Base-by-base conservation (phyloP, 352 stramenopile species). In the Pythium volutum region DNA sequence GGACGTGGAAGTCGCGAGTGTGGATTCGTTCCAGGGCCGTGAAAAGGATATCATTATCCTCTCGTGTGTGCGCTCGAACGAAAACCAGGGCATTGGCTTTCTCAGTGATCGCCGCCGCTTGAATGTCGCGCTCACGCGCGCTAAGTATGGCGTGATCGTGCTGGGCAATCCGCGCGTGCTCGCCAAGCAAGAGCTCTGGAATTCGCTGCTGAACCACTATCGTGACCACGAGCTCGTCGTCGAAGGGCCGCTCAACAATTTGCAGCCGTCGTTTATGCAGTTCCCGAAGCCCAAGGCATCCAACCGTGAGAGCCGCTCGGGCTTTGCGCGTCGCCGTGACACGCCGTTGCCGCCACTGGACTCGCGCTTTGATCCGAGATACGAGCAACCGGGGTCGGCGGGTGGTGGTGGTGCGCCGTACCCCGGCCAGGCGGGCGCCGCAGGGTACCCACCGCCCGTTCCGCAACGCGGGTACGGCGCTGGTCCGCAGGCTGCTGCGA, bases 41-140 rank as follows among this genome's bases (percentile, higher is more conserved):
- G 98, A 99, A 69, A 99, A 99, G 76, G 97, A 99, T 74, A 89
- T 98, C 51, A 99, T 99, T 62, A 96, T 98, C 62, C 69, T 98
- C 22, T 99, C 96, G 11, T 99, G 97, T 71, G 98, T 99, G 29
- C 93, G 96, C 51, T 99, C 97, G n/a, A 99, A 99, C 71, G 95
- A 99, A 62, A 97, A 97, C 70, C 96, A 99, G 56, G 97, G 97
- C 18, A 99, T 99, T 70, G 98, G 98, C 23, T 99, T 99, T 70
- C 67, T 99, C 25, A 98, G 92, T 34, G 98, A 99, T 71, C 82
- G 95, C 34, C 93, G 98, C 27, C 96, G 98, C 72, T 75, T 99
- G 57, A 99, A 99, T 79, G 98, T 99, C 2, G 97, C 98, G 39
- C 82, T 99, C 12, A 99, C 98, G 16, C 85, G 98, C 45, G 98